Percentiles rank a stretch among this genome's conserved stretches.
phyloP scores from a whole-genome alignment of 2,329 filamentous ascomycete genomes.

The Ophiostoma himal-ulmi region DNA sequence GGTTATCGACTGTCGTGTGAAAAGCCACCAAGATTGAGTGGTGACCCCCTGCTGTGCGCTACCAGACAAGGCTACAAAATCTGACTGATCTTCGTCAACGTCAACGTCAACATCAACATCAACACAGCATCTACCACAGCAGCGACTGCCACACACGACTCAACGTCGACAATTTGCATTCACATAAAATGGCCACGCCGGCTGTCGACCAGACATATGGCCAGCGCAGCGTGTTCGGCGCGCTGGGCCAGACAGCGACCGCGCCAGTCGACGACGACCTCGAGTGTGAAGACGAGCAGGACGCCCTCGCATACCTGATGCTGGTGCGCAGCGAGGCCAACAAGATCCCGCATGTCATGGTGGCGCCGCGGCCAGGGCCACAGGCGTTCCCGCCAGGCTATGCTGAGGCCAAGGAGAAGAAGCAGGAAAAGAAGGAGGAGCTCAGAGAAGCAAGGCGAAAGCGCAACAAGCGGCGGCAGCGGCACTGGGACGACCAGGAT shows the following conservation, averaged over 20 bases:
- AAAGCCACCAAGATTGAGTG: not conserved
- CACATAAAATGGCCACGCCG: not conserved
- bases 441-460: conserved; percentile 13
- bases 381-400: conserved; percentile 31
- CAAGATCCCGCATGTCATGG: conserved; percentile 64
- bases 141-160: not conserved
- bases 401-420: conserved; percentile 33
- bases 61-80: conserved; percentile 17
- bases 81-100: not conserved
- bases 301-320: conserved; percentile 64
- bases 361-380: conserved; percentile 53
- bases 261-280: conserved; percentile 49
- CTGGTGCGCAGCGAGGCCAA: conserved; percentile 54
- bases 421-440: conserved; percentile 25
- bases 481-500: conserved; percentile 27
- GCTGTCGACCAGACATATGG: conserved; percentile 61
- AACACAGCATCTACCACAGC: conserved; percentile 4
- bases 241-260: conserved; percentile 47
- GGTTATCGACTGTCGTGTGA: not conserved
- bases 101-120: not conserved
- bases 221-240: conserved; percentile 65
- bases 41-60: not conserved
- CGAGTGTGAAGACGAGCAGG: conserved; percentile 61
- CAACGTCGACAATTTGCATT: not conserved
- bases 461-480: conserved; percentile 21